Conservation (phyloP, 2,329 filamentous ascomycete species). For the Penicillium sp. region DNA sequence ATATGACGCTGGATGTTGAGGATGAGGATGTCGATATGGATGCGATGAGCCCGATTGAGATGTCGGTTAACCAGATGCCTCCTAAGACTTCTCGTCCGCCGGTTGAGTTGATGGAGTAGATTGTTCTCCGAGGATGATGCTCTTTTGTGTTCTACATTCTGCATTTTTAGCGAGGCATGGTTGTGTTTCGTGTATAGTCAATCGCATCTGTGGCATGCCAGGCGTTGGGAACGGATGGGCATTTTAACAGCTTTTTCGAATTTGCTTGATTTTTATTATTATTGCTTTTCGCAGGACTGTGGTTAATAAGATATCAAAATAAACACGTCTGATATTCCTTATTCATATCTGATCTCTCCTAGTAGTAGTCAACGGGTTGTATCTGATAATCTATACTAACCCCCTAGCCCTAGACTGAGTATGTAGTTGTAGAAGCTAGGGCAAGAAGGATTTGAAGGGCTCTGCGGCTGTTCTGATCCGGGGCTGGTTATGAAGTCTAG, state of each 20-base stretch:
- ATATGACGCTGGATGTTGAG: slow-evolving; percentile 51
- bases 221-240: slow-evolving; percentile 21
- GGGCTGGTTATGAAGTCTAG: background rate
- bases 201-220: slow-evolving; percentile 13
- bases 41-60: slow-evolving; percentile 44
- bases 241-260: background rate
- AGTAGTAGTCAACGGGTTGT: background rate
- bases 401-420: too few relatives aligned
- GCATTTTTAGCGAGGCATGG: slow-evolving; percentile 20
- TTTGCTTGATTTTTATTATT: background rate
- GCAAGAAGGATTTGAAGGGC: background rate
- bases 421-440: background rate
- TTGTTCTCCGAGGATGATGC: background rate
- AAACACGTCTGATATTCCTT: background rate
- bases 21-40: slow-evolving; percentile 50
- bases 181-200: slow-evolving; percentile 16
- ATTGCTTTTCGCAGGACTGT: background rate
- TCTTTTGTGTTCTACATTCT: slow-evolving; percentile 4
- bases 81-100: slow-evolving; percentile 57
- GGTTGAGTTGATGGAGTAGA: slow-evolving; percentile 55
- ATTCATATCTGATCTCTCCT: background rate
- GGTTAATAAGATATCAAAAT: background rate
- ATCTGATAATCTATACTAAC: background rate
- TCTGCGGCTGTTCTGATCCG: background rate
- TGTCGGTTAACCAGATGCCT: slow-evolving; percentile 45